Conservation (phyloP, 768 basidiomycete species). For the Tricholomella constricta region DNA sequence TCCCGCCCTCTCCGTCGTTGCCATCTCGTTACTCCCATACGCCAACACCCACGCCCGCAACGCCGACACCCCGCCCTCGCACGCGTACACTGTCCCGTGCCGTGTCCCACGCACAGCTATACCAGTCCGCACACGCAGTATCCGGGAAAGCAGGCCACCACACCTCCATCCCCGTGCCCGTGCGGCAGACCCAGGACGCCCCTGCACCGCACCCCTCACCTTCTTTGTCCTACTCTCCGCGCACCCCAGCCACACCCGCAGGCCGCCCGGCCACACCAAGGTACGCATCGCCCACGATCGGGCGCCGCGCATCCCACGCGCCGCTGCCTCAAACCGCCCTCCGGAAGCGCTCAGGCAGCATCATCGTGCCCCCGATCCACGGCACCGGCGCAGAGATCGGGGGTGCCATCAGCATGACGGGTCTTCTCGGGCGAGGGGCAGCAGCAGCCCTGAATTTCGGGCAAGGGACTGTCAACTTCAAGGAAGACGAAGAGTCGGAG, state of each 20-base stretch:
- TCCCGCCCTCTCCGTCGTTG: constrained; percentile 8
- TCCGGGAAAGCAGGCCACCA: not conserved
- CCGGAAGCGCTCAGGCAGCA: constrained; percentile 35
- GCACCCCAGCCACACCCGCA: constrained; percentile 4
- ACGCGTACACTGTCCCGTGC: constrained; percentile 6
- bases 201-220: constrained; percentile 5
- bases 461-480: not conserved
- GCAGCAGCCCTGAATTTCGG: constrained; percentile 25
- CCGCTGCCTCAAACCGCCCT: constrained; percentile 27
- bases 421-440: constrained; percentile 21
- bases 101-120: constrained; percentile 17
- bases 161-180: constrained; percentile 21
- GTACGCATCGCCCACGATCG: constrained; percentile 12
- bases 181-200: constrained; percentile 9
- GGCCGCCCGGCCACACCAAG: constrained; percentile 11
- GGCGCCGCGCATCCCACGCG: constrained; percentile 27
- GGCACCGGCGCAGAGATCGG: constrained; percentile 22
- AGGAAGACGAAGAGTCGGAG: constrained; percentile 6
- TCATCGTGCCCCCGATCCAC: constrained; percentile 22
- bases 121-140: constrained; percentile 14
- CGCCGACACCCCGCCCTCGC: constrained; percentile 8
- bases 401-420: constrained; percentile 21
- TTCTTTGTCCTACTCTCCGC: constrained; percentile 5
- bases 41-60: not conserved
- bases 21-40: constrained; percentile 7